phyloP scores from a whole-genome alignment of 371 early-diverging fungal species.

The Mucor indicus region DNA sequence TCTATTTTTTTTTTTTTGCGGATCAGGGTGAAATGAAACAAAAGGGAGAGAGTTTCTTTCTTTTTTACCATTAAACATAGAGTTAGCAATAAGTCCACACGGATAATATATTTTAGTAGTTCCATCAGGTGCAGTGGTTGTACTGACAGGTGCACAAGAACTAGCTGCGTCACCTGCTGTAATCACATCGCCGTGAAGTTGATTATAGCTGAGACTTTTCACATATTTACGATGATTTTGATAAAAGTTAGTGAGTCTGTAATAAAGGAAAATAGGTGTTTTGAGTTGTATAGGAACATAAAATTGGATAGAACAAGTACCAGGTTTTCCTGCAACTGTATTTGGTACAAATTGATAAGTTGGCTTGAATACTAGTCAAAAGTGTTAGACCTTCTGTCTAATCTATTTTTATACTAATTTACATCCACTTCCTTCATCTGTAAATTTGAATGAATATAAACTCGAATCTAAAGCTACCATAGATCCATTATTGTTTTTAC shows the following conservation, averaged over 20 bases:
- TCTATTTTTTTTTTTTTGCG: slow-evolving; percentile 19
- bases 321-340: slow-evolving; percentile 23
- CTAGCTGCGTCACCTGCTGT: slow-evolving; percentile 22
- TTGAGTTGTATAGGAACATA: slow-evolving; percentile 54
- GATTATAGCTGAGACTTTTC: slow-evolving; percentile 75
- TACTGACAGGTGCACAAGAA: slow-evolving; percentile 39
- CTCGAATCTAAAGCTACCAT: slow-evolving; percentile 3
- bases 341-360: slow-evolving; percentile 24
- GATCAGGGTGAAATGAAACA: too few species aligned
- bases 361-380: slow-evolving; percentile 35
- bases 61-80: slow-evolving; percentile 79
- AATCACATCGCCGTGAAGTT: slow-evolving; percentile 67
- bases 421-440: slow-evolving; percentile 38
- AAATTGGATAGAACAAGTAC: slow-evolving; percentile 67
- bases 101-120: slow-evolving; percentile 72
- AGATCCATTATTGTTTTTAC: slow-evolving; percentile 38
- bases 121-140: slow-evolving; percentile 22
- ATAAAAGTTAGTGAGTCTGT: slow-evolving; percentile 88
- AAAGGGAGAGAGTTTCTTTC: too few species aligned
- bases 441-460: slow-evolving; percentile 40
- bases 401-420: too few species aligned
- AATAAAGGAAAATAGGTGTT: slow-evolving; percentile 79
- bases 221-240: slow-evolving; percentile 93
- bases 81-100: slow-evolving; percentile 92
- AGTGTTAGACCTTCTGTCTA: too few species aligned